These are phyloP conservation scores for Beauveria caledonica DNA, from an alignment of 2,329 filamentous ascomycete genomes.

Conservation along the genomic window DNA sequence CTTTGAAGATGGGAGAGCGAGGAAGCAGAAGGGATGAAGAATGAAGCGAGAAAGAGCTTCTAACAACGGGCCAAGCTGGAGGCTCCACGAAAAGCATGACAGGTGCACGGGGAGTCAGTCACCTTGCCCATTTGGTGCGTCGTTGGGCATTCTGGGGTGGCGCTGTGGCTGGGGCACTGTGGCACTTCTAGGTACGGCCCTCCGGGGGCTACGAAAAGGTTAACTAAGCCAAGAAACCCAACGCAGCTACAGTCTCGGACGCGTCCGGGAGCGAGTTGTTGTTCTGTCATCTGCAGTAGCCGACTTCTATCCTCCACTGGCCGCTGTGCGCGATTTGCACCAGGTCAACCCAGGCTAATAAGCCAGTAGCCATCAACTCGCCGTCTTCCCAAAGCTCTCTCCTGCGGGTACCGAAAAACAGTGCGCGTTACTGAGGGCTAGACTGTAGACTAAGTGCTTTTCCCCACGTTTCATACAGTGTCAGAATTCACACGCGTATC, in stretches of 20 bases:
- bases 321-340: background rate
- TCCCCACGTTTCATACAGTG: background rate
- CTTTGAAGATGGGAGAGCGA: conserved; percentile 20
- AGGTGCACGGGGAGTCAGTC: background rate
- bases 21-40: conserved; percentile 13
- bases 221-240: background rate
- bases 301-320: background rate
- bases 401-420: background rate
- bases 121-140: conserved; percentile 9
- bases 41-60: conserved; percentile 11
- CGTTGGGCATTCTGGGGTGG: background rate
- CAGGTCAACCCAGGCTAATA: background rate
- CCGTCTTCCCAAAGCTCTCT: background rate
- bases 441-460: background rate
- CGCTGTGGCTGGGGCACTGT: background rate
- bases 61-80: conserved; percentile 5
- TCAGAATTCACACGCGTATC: background rate
- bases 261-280: background rate
- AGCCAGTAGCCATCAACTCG: background rate
- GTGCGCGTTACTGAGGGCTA: background rate
- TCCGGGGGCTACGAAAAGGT: background rate
- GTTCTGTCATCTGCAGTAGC: background rate
- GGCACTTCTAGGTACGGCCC: no score
- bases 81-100: conserved; percentile 13
- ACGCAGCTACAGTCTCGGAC: conserved; percentile 5